A percentile compares a stretch with the other conserved stretches of the same genome.
These are phyloP conservation scores for Scleromitrula shiraiana DNA, from an alignment of 2,329 filamentous ascomycete genomes.

Conservation along the genomic window DNA sequence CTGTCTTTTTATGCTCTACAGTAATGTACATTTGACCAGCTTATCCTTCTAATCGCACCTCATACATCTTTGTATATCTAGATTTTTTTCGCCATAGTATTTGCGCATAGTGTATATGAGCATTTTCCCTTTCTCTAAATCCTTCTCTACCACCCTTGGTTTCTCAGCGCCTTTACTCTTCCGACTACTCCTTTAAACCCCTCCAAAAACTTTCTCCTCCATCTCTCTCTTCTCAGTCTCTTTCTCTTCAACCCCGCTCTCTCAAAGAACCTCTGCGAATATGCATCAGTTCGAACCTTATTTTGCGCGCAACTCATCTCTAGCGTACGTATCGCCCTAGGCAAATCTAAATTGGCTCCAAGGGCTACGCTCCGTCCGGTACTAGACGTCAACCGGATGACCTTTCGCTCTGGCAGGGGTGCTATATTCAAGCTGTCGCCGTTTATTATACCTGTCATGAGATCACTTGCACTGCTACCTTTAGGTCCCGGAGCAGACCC, in stretches of 20 bases:
- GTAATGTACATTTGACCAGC: conserved; percentile 1
- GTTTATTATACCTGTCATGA: too few species aligned
- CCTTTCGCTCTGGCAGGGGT: background rate
- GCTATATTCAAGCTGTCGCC: too few species aligned
- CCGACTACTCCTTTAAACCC: conserved; percentile 58
- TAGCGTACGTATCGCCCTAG: conserved; percentile 28
- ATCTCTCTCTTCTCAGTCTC: conserved; percentile 60
- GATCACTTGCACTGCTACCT: too few species aligned
- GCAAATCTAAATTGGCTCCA: conserved; percentile 19
- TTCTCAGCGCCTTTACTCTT: conserved; percentile 61
- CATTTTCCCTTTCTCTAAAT: background rate
- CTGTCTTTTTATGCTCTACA: background rate
- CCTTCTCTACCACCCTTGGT: conserved; percentile 69
- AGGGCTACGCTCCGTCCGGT: conserved; percentile 22
- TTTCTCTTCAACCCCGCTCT: conserved; percentile 69
- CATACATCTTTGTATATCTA: background rate
- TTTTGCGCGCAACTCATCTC: conserved; percentile 43
- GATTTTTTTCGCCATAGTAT: background rate
- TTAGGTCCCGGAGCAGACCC: too few species aligned
- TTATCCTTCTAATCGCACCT: background rate
- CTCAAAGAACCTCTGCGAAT: conserved; percentile 64
- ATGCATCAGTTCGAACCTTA: conserved; percentile 46
- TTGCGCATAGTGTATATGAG: too few species aligned
- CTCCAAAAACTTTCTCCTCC: conserved; percentile 58
- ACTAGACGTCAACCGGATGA: conserved; percentile 22